Base-by-base conservation (phyloP, 352 stramenopile genomes). In the Blastocystis sp. region DNA sequence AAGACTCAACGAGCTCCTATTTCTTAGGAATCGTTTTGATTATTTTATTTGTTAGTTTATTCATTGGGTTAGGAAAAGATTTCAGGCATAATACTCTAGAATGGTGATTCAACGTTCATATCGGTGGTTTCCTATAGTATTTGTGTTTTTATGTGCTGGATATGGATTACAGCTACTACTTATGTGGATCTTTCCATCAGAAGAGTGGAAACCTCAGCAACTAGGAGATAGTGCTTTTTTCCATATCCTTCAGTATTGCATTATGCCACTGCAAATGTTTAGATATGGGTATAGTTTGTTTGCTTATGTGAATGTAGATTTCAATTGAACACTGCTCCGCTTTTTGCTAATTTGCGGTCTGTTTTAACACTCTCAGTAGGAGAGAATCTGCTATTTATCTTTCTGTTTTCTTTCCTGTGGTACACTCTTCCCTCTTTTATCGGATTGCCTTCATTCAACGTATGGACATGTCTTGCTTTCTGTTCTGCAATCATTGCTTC, bases 381-480 rank as follows among this genome's bases (percentile, higher is more conserved):
- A 13, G 70, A 81, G n/a, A 81, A 81, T 26, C 50, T 81, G 6
- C 70, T 81, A 4, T 81, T 81, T 50, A 81, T 81, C n/a, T 81
- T 81, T 50, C 70, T 81, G 6, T 81, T 81, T 50, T 63, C 70
- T 7, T 64, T 41, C 18, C 41, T 81, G 7, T 64, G 50, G 55
- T 66, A 59, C 8, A 64, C 54, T 47, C 45, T 81, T 37, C 37
- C 70, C 41, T 43, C 70, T 4, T 81, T 81, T 41, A 37, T 81
- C 45, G 70, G 47, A 13, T 5, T 81, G 3, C 37, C 16, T 11
- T 47, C 26, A n/a, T 81, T 81, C 20, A 59, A 39, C 39, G 9
- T 45, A 34, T 81, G 70, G 70, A 66, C 34, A 16, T 66, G 26
- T n/a, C 70, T 81, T n/a, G 70, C 70, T n/a, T 81, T 81, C 70